Evolutionary conservation across 768 basidiomycete species (phyloP).

Genomic region (Mycena indigotica): DNA sequence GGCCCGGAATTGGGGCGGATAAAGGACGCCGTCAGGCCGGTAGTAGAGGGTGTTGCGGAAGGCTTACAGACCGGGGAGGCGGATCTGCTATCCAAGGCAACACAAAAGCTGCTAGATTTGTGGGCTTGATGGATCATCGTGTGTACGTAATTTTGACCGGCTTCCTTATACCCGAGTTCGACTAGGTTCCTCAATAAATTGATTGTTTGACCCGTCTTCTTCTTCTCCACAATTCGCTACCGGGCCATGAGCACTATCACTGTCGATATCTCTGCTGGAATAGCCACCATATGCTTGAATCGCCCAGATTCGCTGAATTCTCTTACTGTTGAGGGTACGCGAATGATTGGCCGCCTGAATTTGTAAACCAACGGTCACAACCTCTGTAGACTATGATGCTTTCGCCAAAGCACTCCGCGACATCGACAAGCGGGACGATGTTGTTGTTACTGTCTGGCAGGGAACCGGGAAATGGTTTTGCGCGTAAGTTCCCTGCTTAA

Average conservation of each 20-base stretch:
- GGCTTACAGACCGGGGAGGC: constrained; percentile 36
- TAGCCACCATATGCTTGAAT: constrained; percentile 71
- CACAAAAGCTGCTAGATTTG: constrained; percentile 42
- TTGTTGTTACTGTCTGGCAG: constrained; percentile 69
- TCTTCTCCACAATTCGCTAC: no score
- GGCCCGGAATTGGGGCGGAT: constrained; percentile 51
- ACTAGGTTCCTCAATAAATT: no score
- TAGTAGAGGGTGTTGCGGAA: constrained; percentile 53
- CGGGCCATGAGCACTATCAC: constrained; percentile 34
- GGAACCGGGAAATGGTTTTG: constrained; percentile 75
- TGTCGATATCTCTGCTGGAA: constrained; percentile 53
- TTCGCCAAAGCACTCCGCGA: constrained; percentile 60
- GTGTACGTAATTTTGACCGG: background rate
- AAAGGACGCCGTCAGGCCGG: constrained; percentile 51
- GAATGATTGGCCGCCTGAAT: no score
- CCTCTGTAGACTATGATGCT: constrained; percentile 56
- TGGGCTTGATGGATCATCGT: constrained; percentile 35
- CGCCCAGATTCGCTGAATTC: constrained; percentile 64
- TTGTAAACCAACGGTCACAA: no score
- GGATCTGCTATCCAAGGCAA: constrained; percentile 43
- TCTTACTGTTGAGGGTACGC: constrained; percentile 50
- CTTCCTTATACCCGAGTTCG: background rate
- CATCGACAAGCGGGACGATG: constrained; percentile 61
- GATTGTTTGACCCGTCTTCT: no score
- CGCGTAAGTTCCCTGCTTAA: constrained; percentile 47